Conservation (phyloP, 352 stramenopile species). For the Phytophthora pseudosyringae region DNA sequence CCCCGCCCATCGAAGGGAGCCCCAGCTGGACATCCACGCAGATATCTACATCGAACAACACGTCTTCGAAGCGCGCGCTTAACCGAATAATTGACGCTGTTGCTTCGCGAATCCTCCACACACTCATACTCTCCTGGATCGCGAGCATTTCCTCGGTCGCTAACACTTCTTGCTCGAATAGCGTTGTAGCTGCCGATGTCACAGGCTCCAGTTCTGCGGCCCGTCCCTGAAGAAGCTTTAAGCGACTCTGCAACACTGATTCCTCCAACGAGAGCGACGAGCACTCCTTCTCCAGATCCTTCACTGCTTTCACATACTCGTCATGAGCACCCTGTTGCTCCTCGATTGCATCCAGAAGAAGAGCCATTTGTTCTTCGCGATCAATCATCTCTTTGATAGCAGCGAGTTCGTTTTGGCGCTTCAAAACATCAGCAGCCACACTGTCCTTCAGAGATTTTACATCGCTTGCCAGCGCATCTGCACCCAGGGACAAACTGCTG, state of each 20-base stretch:
- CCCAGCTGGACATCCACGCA: slow-evolving; percentile 43
- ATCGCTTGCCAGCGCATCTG: slow-evolving; percentile 51
- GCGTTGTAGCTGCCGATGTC: slow-evolving; percentile 32
- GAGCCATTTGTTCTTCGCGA: slow-evolving; percentile 70
- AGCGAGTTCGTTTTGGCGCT: slow-evolving; percentile 57
- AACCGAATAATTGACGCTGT: slow-evolving; percentile 54
- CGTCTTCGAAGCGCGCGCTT: slow-evolving; percentile 54
- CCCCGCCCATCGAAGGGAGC: slow-evolving; percentile 10
- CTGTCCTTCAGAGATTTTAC: slow-evolving; percentile 48
- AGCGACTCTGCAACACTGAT: slow-evolving; percentile 64
- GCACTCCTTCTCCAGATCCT: slow-evolving; percentile 63
- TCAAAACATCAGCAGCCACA: slow-evolving; percentile 42
- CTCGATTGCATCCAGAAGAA: slow-evolving; percentile 79
- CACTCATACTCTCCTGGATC: slow-evolving; percentile 57
- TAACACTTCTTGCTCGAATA: slow-evolving; percentile 51
- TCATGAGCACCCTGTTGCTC: slow-evolving; percentile 73
- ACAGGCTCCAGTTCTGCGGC: slow-evolving; percentile 56
- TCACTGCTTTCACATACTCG: slow-evolving; percentile 65
- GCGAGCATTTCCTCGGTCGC: slow-evolving; percentile 55
- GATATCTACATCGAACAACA: slow-evolving; percentile 54
- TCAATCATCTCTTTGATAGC: slow-evolving; percentile 76
- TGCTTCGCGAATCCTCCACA: slow-evolving; percentile 58
- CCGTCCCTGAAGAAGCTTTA: slow-evolving; percentile 61
- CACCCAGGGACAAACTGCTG: slow-evolving; percentile 42
- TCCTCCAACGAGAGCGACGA: slow-evolving; percentile 70